Conservation (phyloP, 2,329 filamentous ascomycete species). For the Fusarium xylarioides region DNA sequence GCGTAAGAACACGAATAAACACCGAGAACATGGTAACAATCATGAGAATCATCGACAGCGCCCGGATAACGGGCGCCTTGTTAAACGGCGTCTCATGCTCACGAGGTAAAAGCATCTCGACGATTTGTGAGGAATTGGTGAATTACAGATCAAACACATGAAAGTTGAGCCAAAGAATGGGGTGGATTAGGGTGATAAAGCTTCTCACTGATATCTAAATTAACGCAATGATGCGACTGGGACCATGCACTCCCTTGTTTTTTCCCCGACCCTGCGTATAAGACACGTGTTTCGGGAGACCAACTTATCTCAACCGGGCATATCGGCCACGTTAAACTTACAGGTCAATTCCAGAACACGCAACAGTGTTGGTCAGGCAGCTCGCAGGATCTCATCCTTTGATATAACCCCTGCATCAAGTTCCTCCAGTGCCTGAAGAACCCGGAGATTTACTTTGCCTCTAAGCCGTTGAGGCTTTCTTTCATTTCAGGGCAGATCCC, state of each 20-base stretch:
- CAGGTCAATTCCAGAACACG: neutral
- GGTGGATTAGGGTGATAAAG: slow-evolving; percentile 3
- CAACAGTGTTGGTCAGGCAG: neutral
- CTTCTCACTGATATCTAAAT: neutral
- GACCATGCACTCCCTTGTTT: neutral
- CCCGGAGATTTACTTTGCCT: neutral
- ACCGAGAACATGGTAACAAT: neutral
- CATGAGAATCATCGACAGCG: slow-evolving; percentile 16
- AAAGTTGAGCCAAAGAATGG: neutral
- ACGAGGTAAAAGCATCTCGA: slow-evolving; percentile 10
- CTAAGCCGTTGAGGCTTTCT: neutral
- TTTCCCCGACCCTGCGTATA: neutral
- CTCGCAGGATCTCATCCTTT: neutral
- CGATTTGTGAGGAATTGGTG: neutral
- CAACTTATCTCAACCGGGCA: neutral
- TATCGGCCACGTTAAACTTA: neutral
- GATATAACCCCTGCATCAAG: neutral
- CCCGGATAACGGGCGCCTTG: slow-evolving; percentile 8
- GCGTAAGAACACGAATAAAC: neutral
- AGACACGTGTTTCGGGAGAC: neutral
- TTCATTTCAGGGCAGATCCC: neutral
- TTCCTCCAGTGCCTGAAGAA: neutral
- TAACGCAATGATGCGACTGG: neutral
- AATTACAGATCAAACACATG: neutral
- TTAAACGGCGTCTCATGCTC: slow-evolving; percentile 22